Evolutionary conservation across 2,329 filamentous ascomycete species (phyloP).

Genomic region (Colletotrichum tanaceti): DNA sequence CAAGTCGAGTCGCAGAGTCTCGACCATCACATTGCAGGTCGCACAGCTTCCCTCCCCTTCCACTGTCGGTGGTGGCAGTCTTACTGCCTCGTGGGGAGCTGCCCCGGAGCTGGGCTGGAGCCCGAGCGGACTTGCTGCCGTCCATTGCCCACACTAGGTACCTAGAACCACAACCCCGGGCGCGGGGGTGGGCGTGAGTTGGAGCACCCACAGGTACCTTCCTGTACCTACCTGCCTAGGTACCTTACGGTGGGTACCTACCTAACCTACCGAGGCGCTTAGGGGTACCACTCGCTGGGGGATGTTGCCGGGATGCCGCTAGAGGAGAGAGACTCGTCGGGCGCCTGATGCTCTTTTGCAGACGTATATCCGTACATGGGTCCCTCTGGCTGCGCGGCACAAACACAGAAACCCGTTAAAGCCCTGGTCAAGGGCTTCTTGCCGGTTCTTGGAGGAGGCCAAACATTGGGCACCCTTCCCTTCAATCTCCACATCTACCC

Average conservation of each 20-base stretch:
- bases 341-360: constrained; percentile 6
- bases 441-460: constrained; percentile 3
- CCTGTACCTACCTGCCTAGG: neutral
- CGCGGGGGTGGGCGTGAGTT: constrained; percentile 31
- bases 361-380: too few relatives aligned
- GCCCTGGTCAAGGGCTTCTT: constrained; percentile 8
- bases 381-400: too few relatives aligned
- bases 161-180: constrained; percentile 21
- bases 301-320: constrained; percentile 29
- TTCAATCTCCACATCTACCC: constrained; percentile 24
- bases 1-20: constrained; percentile 1
- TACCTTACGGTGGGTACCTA: too few relatives aligned
- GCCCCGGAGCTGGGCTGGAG: constrained; percentile 29
- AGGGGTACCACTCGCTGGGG: neutral
- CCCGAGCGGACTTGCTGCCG: constrained; percentile 23
- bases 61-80: constrained; percentile 1
- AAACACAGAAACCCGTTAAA: neutral
- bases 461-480: constrained; percentile 23
- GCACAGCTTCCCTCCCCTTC: constrained; percentile 15
- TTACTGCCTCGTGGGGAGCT: constrained; percentile 38
- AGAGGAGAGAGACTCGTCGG: neutral
- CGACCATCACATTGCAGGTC: constrained; percentile 12
- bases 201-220: neutral
- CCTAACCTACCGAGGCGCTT: too few relatives aligned
- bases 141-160: constrained; percentile 4